These are phyloP conservation scores for Thozetella sp. DNA, from an alignment of 495 filamentous ascomycete genomes.

Conservation along the genomic window DNA sequence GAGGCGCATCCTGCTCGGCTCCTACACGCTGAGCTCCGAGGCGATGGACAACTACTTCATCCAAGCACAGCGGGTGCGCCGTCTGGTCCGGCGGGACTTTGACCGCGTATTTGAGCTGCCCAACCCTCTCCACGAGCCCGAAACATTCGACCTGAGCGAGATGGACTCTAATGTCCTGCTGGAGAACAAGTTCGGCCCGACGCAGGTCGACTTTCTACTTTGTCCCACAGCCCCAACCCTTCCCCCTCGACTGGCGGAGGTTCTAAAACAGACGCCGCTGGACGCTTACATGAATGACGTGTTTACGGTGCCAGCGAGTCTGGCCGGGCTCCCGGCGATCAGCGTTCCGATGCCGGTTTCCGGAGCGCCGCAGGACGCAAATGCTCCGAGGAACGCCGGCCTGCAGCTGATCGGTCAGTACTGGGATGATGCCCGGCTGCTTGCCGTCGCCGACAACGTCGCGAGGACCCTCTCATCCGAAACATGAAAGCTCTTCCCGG, in stretches of 20 bases:
- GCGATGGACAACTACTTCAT: conserved; percentile 97
- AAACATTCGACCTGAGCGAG: conserved; percentile 48
- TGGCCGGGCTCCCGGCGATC: conserved; percentile 89
- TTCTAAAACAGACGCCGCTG: conserved; percentile 32
- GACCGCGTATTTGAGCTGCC: conserved; percentile 68
- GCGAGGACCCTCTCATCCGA: conserved; percentile 18
- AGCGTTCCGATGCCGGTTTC: conserved; percentile 69
- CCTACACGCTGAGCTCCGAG: conserved; percentile 87
- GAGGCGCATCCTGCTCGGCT: conserved; percentile 82
- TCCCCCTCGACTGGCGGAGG: conserved; percentile 64
- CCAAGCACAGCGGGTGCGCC: conserved; percentile 84
- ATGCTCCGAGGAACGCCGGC: conserved; percentile 52
- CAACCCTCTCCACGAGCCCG: conserved; percentile 62
- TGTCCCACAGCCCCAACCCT: conserved; percentile 82
- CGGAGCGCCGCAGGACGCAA: conserved; percentile 23
- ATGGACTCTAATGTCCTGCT: conserved; percentile 38
- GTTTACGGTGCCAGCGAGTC: conserved; percentile 90
- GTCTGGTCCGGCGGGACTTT: conserved; percentile 85
- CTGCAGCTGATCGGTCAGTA: conserved; percentile 92
- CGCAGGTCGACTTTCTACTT: conserved; percentile 81
- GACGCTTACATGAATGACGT: conserved; percentile 86
- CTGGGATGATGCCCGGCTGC: conserved; percentile 74
- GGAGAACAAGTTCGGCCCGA: conserved; percentile 43
- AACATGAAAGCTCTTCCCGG: background rate
- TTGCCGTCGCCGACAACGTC: conserved; percentile 55